A percentile compares a stretch with the other conserved stretches of the same genome.
Conservation (phyloP, 352 stramenopile species). For the Saprolegnia parasitica region DNA sequence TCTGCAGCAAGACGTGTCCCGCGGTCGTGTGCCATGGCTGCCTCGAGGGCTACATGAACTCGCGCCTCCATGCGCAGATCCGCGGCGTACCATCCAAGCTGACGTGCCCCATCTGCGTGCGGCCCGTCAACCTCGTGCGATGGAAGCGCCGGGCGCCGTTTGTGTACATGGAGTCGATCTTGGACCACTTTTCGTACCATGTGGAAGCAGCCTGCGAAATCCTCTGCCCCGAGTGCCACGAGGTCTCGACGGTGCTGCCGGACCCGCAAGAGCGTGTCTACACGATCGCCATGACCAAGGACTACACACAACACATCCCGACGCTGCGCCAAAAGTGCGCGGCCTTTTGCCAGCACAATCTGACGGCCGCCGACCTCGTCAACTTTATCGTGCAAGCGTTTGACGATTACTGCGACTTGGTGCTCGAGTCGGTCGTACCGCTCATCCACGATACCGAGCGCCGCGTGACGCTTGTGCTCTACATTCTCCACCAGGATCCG, state of each 20-base stretch:
- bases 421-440: slow-evolving; percentile 19
- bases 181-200: slow-evolving; percentile 13
- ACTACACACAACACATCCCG: slow-evolving; percentile 4
- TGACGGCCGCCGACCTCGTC: background rate
- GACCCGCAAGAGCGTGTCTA: background rate
- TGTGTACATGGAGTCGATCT: slow-evolving; percentile 1
- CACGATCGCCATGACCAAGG: slow-evolving; percentile 6
- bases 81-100: slow-evolving; percentile 5
- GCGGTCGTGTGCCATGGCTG: slow-evolving; percentile 22
- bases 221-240: slow-evolving; percentile 25
- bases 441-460: slow-evolving; percentile 41
- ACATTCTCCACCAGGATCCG: slow-evolving; percentile 35
- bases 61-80: background rate
- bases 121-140: slow-evolving; percentile 11
- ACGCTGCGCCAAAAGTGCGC: background rate
- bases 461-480: slow-evolving; percentile 39
- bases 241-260: slow-evolving; percentile 4
- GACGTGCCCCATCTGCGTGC: slow-evolving; percentile 21
- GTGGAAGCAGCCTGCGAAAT: slow-evolving; percentile 25
- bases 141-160: background rate
- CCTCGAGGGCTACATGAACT: slow-evolving; percentile 14
- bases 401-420: slow-evolving; percentile 9
- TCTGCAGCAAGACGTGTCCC: slow-evolving; percentile 20
- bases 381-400: background rate
- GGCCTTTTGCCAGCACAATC: slow-evolving; percentile 3